phyloP scores from a whole-genome alignment of 169 alveolate genomes.

The Cryptosporidium meleagridis region DNA sequence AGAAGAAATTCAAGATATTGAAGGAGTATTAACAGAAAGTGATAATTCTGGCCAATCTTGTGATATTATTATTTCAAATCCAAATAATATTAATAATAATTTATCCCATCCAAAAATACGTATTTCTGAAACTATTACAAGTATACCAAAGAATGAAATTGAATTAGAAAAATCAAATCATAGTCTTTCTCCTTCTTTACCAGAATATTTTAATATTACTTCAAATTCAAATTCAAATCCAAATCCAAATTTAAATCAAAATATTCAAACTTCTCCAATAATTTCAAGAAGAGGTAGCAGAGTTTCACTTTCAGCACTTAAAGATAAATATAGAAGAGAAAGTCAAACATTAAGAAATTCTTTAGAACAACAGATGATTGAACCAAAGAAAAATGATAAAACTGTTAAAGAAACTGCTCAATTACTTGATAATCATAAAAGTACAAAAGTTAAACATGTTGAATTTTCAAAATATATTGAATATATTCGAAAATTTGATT shows the following conservation, averaged over 20 bases:
- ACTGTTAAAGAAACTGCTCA: background rate
- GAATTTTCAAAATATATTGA: constrained; percentile 24
- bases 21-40: background rate
- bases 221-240: background rate
- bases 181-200: background rate
- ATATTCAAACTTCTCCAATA: background rate
- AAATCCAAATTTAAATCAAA: background rate
- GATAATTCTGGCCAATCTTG: background rate
- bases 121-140: constrained; percentile 10
- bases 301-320: constrained; percentile 22
- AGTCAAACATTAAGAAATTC: constrained; percentile 1
- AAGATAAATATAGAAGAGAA: constrained; percentile 59
- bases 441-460: background rate
- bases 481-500: constrained; percentile 11
- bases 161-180: background rate
- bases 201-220: background rate
- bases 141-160: background rate
- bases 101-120: background rate
- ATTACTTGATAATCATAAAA: background rate
- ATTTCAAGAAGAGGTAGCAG: constrained; percentile 59
- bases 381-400: background rate
- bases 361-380: background rate
- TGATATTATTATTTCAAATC: too few relatives aligned
- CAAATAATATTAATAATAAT: background rate
- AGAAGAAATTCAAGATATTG: constrained; percentile 64